Base-by-base conservation (phyloP, 345 rosid genomes). In the Murraya paniculata region DNA sequence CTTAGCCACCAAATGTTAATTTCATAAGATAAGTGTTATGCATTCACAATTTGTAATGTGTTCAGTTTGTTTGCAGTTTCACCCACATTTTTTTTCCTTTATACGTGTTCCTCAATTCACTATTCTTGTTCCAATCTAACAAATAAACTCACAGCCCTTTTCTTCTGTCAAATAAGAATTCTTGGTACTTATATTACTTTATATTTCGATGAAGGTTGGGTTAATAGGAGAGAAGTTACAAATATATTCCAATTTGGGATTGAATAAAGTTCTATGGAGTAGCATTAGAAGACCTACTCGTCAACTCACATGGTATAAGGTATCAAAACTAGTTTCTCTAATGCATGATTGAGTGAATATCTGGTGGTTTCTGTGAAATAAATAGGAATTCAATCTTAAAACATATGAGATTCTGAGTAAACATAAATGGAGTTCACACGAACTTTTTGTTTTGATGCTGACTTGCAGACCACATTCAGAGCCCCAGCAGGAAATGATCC, bases 291-390 rank as follows among this genome's bases (percentile, higher is more conserved):
- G 65, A 30, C 79, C 85, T 22, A 13, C 35, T 31, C 75, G 30
- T 53, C 84, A 61, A 72, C 87, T 84, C 38, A 84, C 75, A 64
- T 91, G 94, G 94, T 89, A 89, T 72, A 91, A 88, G 94, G 94
- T 91, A 82, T 56, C 65, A 69, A 77, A 65, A 36, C 53, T 41
- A 3, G 13, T 48, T 74, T 27, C 57, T 48, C 56, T 66, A 53
- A 73, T 39, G 30, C 13, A 21, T 19, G 13, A 2, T 36, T 66
- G 18, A 66, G 50, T 66, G 9, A 25, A 9, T 4, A 27, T 11
- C 71, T 36, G 5, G 50, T 22, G 25, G n/a, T n/a, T 21, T 35
- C 13, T 66, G 74, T 31, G 25, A 53, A 56, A 69, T 9, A 39
- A 67, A 39, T 6, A 24, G 31, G 2, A 16, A 27, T 60, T n/a